A percentile compares a stretch with the other conserved stretches of the same genome.
phyloP scores from a whole-genome alignment of 495 filamentous ascomycete species.

The Chaetomium cochliodes region DNA sequence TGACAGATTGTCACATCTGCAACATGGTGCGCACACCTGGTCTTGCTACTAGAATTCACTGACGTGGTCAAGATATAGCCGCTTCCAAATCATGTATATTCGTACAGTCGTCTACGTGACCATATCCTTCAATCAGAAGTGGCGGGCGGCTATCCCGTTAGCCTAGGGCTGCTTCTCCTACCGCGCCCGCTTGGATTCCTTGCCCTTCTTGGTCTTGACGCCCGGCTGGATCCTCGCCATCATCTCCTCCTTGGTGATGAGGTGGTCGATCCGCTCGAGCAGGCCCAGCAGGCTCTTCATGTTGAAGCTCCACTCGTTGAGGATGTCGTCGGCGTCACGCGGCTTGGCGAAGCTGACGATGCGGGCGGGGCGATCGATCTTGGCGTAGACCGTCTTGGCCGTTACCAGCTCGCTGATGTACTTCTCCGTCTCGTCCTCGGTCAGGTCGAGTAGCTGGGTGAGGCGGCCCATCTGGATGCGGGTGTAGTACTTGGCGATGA shows the following conservation, averaged over 20 bases:
- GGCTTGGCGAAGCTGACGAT: slow-evolving; percentile 92
- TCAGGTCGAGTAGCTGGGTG: slow-evolving; percentile 84
- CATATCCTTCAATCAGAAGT: neutral
- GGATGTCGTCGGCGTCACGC: slow-evolving; percentile 90
- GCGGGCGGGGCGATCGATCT: slow-evolving; percentile 90
- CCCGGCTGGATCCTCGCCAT: slow-evolving; percentile 91
- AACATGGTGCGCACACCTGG: too few relatives aligned
- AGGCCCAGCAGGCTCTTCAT: slow-evolving; percentile 96
- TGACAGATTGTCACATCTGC: too few relatives aligned
- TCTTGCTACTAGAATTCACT: too few relatives aligned
- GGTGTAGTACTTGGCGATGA: slow-evolving; percentile 98
- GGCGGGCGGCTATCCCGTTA: neutral
- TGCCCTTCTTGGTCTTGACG: slow-evolving; percentile 37
- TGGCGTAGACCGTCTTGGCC: slow-evolving; percentile 94
- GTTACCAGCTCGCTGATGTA: slow-evolving; percentile 95
- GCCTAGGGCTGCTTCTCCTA: neutral
- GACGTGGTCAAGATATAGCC: too few relatives aligned
- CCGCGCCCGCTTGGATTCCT: slow-evolving; percentile 32
- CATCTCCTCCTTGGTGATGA: slow-evolving; percentile 99
- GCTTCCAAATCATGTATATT: slow-evolving; percentile 12
- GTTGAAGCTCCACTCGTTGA: slow-evolving; percentile 98
- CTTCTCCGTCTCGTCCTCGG: slow-evolving; percentile 93
- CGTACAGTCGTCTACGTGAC: slow-evolving; percentile 20
- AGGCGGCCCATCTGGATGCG: slow-evolving; percentile 88
- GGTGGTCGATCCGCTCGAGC: slow-evolving; percentile 91